These are phyloP conservation scores for Solanum chiquidenum DNA, from an alignment of 257 asterid species.

Conservation along the genomic window DNA sequence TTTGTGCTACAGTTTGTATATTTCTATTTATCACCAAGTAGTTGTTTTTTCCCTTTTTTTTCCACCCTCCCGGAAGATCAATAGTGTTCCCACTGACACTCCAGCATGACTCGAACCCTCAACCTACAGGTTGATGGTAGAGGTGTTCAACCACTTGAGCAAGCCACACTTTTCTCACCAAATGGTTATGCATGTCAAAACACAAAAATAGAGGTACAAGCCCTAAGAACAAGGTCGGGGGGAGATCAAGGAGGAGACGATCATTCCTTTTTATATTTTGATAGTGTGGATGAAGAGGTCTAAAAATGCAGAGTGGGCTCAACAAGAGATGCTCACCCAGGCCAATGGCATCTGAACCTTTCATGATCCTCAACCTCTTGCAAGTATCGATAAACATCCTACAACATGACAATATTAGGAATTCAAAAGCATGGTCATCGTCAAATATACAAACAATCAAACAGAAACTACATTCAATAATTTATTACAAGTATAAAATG, in stretches of 20 bases:
- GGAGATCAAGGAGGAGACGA: not conserved
- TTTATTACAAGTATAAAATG: not conserved
- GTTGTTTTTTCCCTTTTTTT: not conserved
- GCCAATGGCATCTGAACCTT: slow-evolving; percentile 43
- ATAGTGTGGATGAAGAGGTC: not conserved
- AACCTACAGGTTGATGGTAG: not conserved
- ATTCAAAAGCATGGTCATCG: not conserved
- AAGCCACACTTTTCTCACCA: not conserved
- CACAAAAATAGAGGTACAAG: not conserved
- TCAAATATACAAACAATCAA: not conserved
- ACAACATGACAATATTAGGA: not conserved
- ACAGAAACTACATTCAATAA: not conserved
- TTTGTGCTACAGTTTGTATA: not conserved
- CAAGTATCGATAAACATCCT: slow-evolving; percentile 41
- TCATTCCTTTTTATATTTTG: not conserved
- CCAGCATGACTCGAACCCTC: not conserved
- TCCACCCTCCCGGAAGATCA: not conserved
- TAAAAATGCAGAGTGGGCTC: not conserved
- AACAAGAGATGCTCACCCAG: slow-evolving; percentile 21
- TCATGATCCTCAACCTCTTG: slow-evolving; percentile 38
- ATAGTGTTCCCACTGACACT: not conserved
- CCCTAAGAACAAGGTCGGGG: not conserved
- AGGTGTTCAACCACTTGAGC: not conserved
- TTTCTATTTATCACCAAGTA: not conserved
- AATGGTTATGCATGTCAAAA: not conserved